Percentiles rank a stretch among this genome's conserved stretches.
phyloP scores from a whole-genome alignment of 805 yeast species.

The Kluyveromyces dobzhanskii region DNA sequence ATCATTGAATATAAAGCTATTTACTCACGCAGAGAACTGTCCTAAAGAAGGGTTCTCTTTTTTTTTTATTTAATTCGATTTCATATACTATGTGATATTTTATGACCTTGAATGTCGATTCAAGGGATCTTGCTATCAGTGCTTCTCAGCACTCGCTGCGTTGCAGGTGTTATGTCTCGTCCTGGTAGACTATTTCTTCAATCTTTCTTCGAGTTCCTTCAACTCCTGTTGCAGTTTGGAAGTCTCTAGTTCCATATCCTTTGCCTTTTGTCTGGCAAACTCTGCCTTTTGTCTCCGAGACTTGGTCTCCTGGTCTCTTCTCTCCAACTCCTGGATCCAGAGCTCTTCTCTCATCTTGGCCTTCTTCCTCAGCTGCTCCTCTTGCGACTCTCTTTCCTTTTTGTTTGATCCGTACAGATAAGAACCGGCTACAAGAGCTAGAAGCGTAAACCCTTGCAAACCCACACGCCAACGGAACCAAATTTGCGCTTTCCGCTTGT shows the following conservation, averaged over 20 bases:
- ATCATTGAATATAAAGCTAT: no score
- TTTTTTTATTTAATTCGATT: no score
- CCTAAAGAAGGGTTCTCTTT: no score
- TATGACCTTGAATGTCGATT: no score
- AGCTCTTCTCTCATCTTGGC: conserved; percentile 77
- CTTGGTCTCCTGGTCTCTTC: conserved; percentile 70
- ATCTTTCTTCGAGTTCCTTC: conserved; percentile 17
- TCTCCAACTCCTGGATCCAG: conserved; percentile 87
- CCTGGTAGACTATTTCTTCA: no score
- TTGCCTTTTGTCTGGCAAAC: conserved; percentile 38
- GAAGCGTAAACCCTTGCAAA: conserved; percentile 74
- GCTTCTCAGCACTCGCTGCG: no score
- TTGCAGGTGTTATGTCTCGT: no score
- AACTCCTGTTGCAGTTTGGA: conserved; percentile 21
- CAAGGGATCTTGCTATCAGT: no score
- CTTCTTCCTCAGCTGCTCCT: conserved; percentile 62
- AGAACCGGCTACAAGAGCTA: conserved; percentile 78
- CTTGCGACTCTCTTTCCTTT: conserved; percentile 42
- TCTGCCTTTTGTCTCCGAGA: conserved; percentile 63
- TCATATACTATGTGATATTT: no score
- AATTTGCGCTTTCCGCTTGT: conserved; percentile 65
- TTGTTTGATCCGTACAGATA: conserved; percentile 49
- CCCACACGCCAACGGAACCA: conserved; percentile 89
- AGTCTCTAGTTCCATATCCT: conserved; percentile 30
- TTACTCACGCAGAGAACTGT: no score